Evolutionary conservation across 2,329 filamentous ascomycete species (phyloP).

Genomic region (Curvularia sp.): DNA sequence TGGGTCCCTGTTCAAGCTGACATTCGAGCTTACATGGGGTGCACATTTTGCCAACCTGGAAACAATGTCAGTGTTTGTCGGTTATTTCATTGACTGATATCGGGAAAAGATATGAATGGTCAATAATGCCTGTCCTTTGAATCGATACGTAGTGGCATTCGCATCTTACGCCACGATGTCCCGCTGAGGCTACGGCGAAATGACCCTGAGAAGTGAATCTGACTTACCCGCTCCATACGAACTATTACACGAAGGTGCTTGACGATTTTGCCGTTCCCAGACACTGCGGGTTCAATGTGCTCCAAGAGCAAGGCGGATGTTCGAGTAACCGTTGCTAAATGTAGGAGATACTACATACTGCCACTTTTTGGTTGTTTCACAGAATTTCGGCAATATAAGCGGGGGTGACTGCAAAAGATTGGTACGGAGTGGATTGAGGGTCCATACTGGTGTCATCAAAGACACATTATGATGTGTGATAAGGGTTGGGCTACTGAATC

Average conservation of each 20-base stretch:
- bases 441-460: slow-evolving; percentile 3
- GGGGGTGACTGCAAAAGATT: background rate
- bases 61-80: background rate
- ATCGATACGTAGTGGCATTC: background rate
- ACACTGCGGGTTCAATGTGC: background rate
- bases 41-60: background rate
- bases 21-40: background rate
- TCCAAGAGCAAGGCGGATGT: background rate
- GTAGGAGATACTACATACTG: background rate
- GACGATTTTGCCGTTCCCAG: background rate
- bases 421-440: slow-evolving; percentile 1
- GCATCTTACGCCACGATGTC: background rate
- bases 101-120: background rate
- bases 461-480: background rate
- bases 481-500: background rate
- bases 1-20: background rate
- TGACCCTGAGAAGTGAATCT: background rate
- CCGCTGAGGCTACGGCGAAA: background rate
- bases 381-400: slow-evolving; percentile 1
- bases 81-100: background rate
- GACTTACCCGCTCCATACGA: background rate
- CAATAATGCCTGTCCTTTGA: background rate
- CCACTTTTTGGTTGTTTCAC: background rate
- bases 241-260: background rate
- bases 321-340: background rate